Evolutionary conservation across 805 yeast genomes (phyloP).

Genomic region (Priceomyces melissophilus): DNA sequence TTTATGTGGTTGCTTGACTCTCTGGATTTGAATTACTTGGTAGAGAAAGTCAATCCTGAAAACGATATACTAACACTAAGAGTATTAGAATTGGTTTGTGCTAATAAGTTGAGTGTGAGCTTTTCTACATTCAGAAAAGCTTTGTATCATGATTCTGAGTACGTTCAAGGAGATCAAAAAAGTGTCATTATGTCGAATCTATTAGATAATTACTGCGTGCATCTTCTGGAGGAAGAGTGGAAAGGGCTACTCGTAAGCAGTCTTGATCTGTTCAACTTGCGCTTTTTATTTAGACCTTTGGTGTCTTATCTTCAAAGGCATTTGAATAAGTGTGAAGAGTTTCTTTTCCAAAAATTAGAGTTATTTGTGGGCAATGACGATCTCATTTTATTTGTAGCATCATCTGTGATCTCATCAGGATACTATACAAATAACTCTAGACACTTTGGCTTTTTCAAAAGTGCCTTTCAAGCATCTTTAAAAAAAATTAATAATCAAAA

Average conservation of each 20-base stretch:
- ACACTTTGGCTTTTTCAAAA: slow-evolving; percentile 5
- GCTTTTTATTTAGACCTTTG: too few species aligned
- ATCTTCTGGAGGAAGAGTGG: slow-evolving; percentile 6
- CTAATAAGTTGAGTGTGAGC: background rate
- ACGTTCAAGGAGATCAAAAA: background rate
- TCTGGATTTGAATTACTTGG: slow-evolving; percentile 15
- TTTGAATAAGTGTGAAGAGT: slow-evolving; percentile 1
- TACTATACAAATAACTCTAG: slow-evolving; percentile 13
- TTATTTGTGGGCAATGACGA: slow-evolving; percentile 9
- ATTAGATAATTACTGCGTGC: slow-evolving; percentile 8
- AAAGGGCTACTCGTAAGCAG: slow-evolving; percentile 2
- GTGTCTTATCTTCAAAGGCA: too few species aligned
- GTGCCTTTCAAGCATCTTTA: slow-evolving; percentile 4
- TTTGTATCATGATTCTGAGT: background rate
- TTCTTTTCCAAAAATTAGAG: slow-evolving; percentile 9
- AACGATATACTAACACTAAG: slow-evolving; percentile 1
- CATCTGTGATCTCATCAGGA: slow-evolving; percentile 15
- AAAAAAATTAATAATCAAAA: background rate
- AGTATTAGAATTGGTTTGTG: background rate
- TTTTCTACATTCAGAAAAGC: background rate
- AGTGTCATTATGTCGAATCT: slow-evolving; percentile 7
- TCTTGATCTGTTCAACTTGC: too few species aligned
- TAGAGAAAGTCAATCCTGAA: slow-evolving; percentile 1
- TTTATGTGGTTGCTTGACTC: slow-evolving; percentile 25
- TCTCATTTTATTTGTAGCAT: slow-evolving; percentile 18